Conservation (phyloP, 768 basidiomycete genomes). For the Kwoniella bestiolae region DNA sequence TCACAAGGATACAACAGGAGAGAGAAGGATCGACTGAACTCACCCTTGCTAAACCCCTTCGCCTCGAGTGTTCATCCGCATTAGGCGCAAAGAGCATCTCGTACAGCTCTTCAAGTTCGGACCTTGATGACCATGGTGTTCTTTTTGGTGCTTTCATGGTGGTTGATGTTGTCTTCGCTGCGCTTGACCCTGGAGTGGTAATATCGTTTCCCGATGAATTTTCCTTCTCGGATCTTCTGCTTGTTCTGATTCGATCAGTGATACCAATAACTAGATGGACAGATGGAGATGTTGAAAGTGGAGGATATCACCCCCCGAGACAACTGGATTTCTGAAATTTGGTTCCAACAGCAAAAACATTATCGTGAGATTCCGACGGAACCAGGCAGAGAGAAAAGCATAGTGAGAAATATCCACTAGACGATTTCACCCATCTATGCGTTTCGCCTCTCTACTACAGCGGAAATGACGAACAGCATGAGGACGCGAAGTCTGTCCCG, state of each 20-base stretch:
- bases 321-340: not conserved
- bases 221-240: not conserved
- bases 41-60: constrained; percentile 49
- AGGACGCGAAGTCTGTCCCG: too few relatives aligned
- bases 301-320: not conserved
- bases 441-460: too few relatives aligned
- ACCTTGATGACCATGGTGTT: constrained; percentile 46
- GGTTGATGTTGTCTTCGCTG: too few relatives aligned
- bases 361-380: not conserved
- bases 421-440: too few relatives aligned
- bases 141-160: constrained; percentile 44
- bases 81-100: constrained; percentile 50
- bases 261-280: not conserved
- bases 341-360: not conserved
- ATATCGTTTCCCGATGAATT: not conserved
- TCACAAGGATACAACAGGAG: not conserved
- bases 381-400: too few relatives aligned
- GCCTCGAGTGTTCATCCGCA: constrained; percentile 24
- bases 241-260: not conserved
- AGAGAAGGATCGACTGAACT: constrained; percentile 17
- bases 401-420: too few relatives aligned
- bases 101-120: constrained; percentile 52
- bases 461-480: too few relatives aligned
- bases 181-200: too few relatives aligned
- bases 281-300: too few relatives aligned